Conservation (phyloP, 257 asterid species). For the Thymus quinquecostatus region DNA sequence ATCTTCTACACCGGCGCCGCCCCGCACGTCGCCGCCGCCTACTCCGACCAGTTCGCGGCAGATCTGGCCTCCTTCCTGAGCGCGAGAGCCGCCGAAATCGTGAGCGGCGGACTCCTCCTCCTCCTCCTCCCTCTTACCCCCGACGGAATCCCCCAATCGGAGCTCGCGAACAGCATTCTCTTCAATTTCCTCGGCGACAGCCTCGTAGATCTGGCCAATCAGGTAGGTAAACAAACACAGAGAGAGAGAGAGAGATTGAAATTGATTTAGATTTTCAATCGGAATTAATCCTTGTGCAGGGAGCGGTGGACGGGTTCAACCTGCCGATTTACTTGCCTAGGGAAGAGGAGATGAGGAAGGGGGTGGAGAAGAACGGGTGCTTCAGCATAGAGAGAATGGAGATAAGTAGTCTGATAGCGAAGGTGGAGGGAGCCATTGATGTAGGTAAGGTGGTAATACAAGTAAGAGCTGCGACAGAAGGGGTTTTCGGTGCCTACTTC, state of each 20-base stretch:
- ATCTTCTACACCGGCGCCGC: conserved; percentile 26
- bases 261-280: too few species aligned
- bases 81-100: too few species aligned
- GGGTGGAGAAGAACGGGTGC: conserved; percentile 28
- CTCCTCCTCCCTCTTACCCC: neutral
- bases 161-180: neutral
- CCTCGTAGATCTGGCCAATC: conserved; percentile 39
- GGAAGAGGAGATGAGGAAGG: neutral
- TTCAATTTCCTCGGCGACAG: conserved; percentile 19
- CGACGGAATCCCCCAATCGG: conserved; percentile 11
- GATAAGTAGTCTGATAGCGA: neutral
- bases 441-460: neutral
- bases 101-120: conserved; percentile 16
- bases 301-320: conserved; percentile 35
- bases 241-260: too few species aligned
- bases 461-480: conserved; percentile 30
- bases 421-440: neutral
- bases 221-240: neutral
- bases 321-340: conserved; percentile 22
- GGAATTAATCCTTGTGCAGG: neutral
- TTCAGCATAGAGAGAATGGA: conserved; percentile 35
- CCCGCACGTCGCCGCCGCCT: neutral
- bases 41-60: too few species aligned
- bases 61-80: too few species aligned
- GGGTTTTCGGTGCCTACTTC: conserved; percentile 29